Conservation (phyloP, 2,329 filamentous ascomycete species). For the Diaporthe helianthi region DNA sequence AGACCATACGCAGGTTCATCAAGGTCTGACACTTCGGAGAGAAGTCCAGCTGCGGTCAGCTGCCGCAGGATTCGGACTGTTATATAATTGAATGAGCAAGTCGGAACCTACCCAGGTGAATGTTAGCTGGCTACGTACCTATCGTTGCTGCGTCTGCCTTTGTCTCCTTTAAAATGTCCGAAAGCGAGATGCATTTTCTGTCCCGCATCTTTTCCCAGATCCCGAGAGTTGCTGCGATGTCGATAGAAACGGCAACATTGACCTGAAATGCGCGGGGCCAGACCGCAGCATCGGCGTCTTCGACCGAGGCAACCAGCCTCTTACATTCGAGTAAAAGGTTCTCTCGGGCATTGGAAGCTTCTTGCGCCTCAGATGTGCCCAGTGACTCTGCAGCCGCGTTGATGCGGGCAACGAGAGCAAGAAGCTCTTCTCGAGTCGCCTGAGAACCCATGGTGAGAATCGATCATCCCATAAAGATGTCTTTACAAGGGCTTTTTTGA, state of each 20-base stretch:
- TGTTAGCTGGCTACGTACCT: not conserved
- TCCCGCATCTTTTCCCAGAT: constrained; percentile 1
- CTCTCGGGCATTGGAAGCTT: not conserved
- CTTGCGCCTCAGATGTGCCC: not conserved
- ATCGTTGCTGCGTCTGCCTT: not conserved
- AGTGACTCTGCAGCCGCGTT: not conserved
- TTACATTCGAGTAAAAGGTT: not conserved
- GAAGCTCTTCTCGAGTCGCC: not conserved
- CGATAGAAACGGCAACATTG: constrained; percentile 3
- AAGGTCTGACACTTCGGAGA: not conserved
- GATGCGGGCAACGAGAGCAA: not conserved
- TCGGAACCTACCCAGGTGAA: not conserved
- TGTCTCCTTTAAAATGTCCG: not conserved
- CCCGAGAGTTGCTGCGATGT: constrained; percentile 8
- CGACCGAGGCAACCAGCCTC: not conserved
- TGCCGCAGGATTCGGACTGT: constrained; percentile 11
- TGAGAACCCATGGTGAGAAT: not conserved
- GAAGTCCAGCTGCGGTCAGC: constrained; percentile 8
- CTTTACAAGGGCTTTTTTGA: rapidly evolving
- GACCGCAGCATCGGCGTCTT: constrained; percentile 14
- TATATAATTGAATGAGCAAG: not conserved
- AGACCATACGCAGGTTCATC: not conserved
- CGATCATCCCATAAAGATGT: rapidly evolving
- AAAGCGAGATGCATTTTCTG: not conserved
- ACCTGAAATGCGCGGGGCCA: constrained; percentile 27